Evolutionary conservation across 2,329 filamentous ascomycete species (phyloP), one percentile per base, ranked within the genome.

Genomic region (Hirsutella thompsonii): DNA sequence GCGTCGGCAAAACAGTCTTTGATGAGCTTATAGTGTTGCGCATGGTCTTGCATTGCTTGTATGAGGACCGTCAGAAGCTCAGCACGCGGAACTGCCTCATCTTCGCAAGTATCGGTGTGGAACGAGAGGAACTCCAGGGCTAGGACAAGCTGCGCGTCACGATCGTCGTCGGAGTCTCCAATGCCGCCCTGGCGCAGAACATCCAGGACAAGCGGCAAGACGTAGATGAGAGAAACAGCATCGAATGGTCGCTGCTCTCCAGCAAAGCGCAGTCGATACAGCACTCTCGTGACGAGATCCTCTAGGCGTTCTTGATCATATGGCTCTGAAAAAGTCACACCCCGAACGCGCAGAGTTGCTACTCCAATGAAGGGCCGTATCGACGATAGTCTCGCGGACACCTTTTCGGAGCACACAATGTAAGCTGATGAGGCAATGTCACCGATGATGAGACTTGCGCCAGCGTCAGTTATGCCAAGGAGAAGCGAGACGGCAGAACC

Each of bases 171-270:
- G 20, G 73, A 73, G 28, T 73, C 66, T 23, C 81, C 83, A 49
- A 94, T 78, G 2, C 89, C 89, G 33, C 88, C 87, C 46, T 81
- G 79, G 44, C 78, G 75, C 18, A 98, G 70, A 16, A 96, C 74
- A 18, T 85, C 64, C 50, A 94, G 80, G 3, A 94, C 63, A 14
- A 98, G 69, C 0, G 90, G 87, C 23, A 96, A 67, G 39, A 88
- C 77, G 56, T 96, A 98, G 43, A 84, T 87, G 20, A 96, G 68
- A 1, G 90, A 90, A 4, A 92, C 81, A 3, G 78, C 71, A 56
- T 98, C 92, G 51, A 98, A 88, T 0, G 90, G 88, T n/a, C 89
- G 78, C 58, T 96, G 90, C 57, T 96, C 92, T 40, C 85, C 83
- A 30, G 89, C 75, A 58, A 94, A 94, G 14, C 89, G 82, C 40